Percentiles rank a stretch among this genome's conserved stretches.
Evolutionary conservation across 805 yeast species (phyloP).

Genomic region (Pichia californica): DNA sequence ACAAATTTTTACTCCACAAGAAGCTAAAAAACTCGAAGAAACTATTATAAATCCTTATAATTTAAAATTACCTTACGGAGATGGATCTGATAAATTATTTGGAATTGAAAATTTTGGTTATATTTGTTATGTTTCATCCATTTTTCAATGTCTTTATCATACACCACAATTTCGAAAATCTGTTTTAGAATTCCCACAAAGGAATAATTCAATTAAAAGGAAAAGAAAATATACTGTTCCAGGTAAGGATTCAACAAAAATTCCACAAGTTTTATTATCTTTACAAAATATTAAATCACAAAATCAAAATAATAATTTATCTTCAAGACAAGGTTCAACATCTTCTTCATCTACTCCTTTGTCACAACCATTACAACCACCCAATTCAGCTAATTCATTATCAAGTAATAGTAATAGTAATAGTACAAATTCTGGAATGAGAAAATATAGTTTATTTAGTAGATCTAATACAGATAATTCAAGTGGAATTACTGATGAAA

Average conservation of each 20-base stretch:
- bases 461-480: slow-evolving; percentile 16
- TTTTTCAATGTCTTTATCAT: slow-evolving; percentile 80
- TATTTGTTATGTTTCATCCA: slow-evolving; percentile 92
- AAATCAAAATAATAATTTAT: no score
- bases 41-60: slow-evolving; percentile 17
- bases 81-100: slow-evolving; percentile 62
- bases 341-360: no score
- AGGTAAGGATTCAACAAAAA: background rate
- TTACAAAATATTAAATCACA: background rate
- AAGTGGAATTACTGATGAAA: background rate
- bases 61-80: slow-evolving; percentile 46
- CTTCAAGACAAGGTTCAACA: background rate
- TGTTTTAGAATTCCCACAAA: slow-evolving; percentile 42
- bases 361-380: background rate
- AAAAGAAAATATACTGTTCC: slow-evolving; percentile 29
- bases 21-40: slow-evolving; percentile 19
- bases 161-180: slow-evolving; percentile 60
- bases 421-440: background rate
- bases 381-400: background rate
- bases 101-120: slow-evolving; percentile 86
- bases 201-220: slow-evolving; percentile 27
- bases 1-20: slow-evolving; percentile 13
- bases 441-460: background rate
- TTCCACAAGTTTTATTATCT: background rate
- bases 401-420: no score